A percentile compares a stretch with the other conserved stretches of the same genome.
Evolutionary conservation across 1,284 basidiomycete species (phyloP).

Genomic region (Cutaneotrichosporon mucoides): DNA sequence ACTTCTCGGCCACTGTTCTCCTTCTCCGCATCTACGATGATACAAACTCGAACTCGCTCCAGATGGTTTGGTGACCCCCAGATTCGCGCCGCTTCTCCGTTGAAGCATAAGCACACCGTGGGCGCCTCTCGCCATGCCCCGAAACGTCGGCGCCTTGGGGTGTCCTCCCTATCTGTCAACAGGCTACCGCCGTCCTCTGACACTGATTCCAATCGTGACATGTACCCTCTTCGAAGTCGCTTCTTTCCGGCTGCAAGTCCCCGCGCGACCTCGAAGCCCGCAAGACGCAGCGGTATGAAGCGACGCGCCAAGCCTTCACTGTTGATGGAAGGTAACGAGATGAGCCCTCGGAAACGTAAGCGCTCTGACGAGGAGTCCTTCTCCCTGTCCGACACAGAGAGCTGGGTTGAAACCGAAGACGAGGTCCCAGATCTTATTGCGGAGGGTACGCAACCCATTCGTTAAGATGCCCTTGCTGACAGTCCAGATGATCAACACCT

Average conservation of each 20-base stretch:
- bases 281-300: neutral
- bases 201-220: conserved; percentile 11
- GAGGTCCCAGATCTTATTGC: conserved; percentile 43
- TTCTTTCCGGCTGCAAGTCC: neutral
- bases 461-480: neutral
- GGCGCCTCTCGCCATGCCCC: conserved; percentile 22
- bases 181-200: conserved; percentile 10
- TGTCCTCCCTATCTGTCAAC: conserved; percentile 18
- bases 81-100: conserved; percentile 25
- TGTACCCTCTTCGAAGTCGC: neutral
- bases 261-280: conserved; percentile 11
- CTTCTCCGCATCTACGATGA: conserved; percentile 1
- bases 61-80: conserved; percentile 19
- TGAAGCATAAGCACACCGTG: conserved; percentile 28
- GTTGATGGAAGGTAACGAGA: conserved; percentile 11
- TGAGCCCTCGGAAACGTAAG: conserved; percentile 28
- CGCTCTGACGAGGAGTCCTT: conserved; percentile 15
- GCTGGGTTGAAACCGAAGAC: conserved; percentile 40
- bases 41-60: conserved; percentile 10
- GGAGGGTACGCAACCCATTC: conserved; percentile 31
- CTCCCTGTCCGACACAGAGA: conserved; percentile 18
- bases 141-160: conserved; percentile 34
- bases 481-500: conserved; percentile 69
- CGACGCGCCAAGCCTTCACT: neutral
- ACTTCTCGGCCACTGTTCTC: no score